Conservation (phyloP, 1,284 basidiomycete genomes). For the Limonomyces culmigenus region DNA sequence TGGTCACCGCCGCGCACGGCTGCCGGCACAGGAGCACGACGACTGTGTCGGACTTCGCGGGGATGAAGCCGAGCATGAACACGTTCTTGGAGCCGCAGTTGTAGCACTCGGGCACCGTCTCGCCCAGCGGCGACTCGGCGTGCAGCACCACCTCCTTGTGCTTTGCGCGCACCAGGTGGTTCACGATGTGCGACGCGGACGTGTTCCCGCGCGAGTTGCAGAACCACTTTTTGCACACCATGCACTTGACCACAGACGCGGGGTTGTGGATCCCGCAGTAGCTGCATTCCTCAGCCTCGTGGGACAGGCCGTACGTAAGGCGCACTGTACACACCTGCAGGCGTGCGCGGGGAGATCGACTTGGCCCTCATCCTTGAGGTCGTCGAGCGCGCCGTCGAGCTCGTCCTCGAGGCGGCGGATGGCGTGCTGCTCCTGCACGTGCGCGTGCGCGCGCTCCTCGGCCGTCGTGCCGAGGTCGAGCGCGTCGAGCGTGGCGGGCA, state of each 20-base stretch:
- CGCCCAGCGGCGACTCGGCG: conserved; percentile 87
- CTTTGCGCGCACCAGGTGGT: conserved; percentile 96
- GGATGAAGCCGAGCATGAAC: conserved; percentile 98
- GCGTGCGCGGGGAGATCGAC: conserved; percentile 82
- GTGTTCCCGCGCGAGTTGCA: conserved; percentile 99
- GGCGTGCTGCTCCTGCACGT: conserved; percentile 12
- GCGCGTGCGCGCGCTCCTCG: background rate
- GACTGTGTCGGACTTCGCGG: conserved; percentile 97
- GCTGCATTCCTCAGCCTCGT: conserved; percentile 22
- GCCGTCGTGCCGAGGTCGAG: background rate
- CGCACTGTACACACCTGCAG: conserved; percentile 59
- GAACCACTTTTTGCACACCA: conserved; percentile 96
- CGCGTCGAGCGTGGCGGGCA: conserved; percentile 19
- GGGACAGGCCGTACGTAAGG: background rate
- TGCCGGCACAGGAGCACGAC: conserved; percentile 97
- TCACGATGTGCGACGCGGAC: conserved; percentile 97
- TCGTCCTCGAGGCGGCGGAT: conserved; percentile 52
- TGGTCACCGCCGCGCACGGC: conserved; percentile 93
- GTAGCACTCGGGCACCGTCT: conserved; percentile 97
- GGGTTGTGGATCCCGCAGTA: conserved; percentile 99
- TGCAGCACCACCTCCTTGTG: conserved; percentile 98
- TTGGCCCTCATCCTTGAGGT: conserved; percentile 71
- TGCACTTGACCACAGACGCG: conserved; percentile 92
- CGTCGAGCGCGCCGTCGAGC: conserved; percentile 75
- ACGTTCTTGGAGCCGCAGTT: conserved; percentile 99